These are phyloP conservation scores for Orbilia blumenaviensis DNA, from an alignment of 2,329 filamentous ascomycete species.

Conservation along the genomic window DNA sequence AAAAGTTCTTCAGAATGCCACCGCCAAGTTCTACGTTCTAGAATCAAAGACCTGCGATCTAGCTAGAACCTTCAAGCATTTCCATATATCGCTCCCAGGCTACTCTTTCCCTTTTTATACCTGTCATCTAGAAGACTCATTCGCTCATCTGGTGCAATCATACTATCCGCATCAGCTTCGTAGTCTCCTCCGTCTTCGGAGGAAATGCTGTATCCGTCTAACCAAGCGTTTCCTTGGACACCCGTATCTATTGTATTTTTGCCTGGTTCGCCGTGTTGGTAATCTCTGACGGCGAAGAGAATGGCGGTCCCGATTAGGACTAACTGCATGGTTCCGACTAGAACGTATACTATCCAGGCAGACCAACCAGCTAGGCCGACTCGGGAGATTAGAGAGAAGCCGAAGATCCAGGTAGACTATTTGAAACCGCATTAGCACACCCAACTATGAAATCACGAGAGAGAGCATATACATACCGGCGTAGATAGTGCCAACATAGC, in stretches of 20 bases:
- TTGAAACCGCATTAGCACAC: neutral
- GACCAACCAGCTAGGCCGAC: constrained; percentile 55
- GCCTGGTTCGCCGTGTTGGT: constrained; percentile 41
- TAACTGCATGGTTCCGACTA: constrained; percentile 56
- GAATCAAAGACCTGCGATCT: neutral
- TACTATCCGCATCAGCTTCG: constrained; percentile 30
- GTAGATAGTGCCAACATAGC: constrained; percentile 43
- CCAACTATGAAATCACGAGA: neutral
- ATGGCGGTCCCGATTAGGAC: constrained; percentile 54
- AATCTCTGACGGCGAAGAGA: constrained; percentile 52
- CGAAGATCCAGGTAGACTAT: constrained; percentile 58
- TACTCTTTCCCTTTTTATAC: constrained; percentile 20
- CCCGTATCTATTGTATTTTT: constrained; percentile 45
- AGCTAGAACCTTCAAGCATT: neutral
- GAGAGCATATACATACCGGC: constrained; percentile 17
- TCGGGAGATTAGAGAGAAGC: constrained; percentile 51
- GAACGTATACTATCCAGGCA: constrained; percentile 55
- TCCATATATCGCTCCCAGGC: neutral
- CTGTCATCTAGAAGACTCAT: constrained; percentile 22
- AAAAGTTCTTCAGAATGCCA: neutral
- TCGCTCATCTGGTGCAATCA: constrained; percentile 44
- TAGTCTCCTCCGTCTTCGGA: constrained; percentile 34
- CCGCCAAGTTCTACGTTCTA: neutral
- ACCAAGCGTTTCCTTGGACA: constrained; percentile 41
- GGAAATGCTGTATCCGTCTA: constrained; percentile 37